Conservation (phyloP, 31 red algal genomes). For the Asparagopsis taxiformis region DNA sequence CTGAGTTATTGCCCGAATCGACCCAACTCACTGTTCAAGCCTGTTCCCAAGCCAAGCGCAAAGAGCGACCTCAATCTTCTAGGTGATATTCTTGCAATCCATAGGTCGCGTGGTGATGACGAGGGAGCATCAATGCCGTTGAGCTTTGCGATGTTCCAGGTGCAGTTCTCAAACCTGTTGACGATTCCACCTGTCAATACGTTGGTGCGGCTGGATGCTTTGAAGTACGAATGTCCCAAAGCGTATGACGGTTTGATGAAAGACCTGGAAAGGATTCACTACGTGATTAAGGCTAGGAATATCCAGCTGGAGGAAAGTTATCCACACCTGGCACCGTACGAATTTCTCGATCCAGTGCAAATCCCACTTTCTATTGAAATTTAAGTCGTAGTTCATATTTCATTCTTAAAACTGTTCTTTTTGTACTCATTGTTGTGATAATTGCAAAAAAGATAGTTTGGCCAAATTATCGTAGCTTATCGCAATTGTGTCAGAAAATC, state of each 20-base stretch:
- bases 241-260: conserved; percentile 23
- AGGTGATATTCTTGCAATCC: conserved; percentile 17
- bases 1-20: conserved; percentile 64
- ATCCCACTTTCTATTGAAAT: conserved; percentile 41
- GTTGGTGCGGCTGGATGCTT: conserved; percentile 15
- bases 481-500: too few relatives aligned
- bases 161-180: conserved; percentile 52
- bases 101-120: conserved; percentile 42
- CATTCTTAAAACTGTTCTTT: too few relatives aligned
- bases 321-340: conserved; percentile 11
- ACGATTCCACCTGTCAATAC: conserved; percentile 25
- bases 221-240: conserved; percentile 7
- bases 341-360: conserved; percentile 23
- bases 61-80: conserved; percentile 19
- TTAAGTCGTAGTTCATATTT: too few relatives aligned
- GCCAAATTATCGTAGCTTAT: too few relatives aligned
- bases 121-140: conserved; percentile 31
- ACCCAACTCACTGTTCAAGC: conserved; percentile 40
- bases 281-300: conserved; percentile 37
- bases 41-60: conserved; percentile 40
- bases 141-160: conserved; percentile 51
- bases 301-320: conserved; percentile 17
- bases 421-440: too few relatives aligned
- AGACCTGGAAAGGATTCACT: conserved; percentile 30
- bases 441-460: too few relatives aligned